phyloP scores from a whole-genome alignment of 495 filamentous ascomycete genomes.

The Penicillium lividum region DNA sequence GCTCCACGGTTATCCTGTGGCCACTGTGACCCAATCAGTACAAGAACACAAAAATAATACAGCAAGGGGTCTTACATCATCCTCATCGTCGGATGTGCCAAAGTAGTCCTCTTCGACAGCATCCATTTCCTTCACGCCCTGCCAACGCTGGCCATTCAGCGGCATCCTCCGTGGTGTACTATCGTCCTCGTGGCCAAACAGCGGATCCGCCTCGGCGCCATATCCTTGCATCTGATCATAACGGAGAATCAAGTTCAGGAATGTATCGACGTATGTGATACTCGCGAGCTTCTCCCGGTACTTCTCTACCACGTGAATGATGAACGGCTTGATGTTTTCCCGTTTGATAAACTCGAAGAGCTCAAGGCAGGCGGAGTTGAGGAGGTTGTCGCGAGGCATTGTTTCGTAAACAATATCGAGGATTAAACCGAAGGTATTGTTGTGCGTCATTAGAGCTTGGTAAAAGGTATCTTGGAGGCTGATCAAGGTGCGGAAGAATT shows the following conservation, averaged over 20 bases:
- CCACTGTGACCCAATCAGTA: slow-evolving; percentile 32
- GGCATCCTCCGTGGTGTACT: slow-evolving; percentile 54
- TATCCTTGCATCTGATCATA: slow-evolving; percentile 84
- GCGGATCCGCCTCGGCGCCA: slow-evolving; percentile 56
- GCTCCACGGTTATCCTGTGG: slow-evolving; percentile 32
- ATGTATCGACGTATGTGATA: slow-evolving; percentile 86
- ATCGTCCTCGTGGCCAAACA: slow-evolving; percentile 51
- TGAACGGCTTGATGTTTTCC: slow-evolving; percentile 78
- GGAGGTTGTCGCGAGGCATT: slow-evolving; percentile 92
- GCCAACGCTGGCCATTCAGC: slow-evolving; percentile 69
- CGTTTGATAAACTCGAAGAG: slow-evolving; percentile 90
- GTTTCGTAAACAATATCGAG: slow-evolving; percentile 85
- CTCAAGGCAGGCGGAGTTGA: slow-evolving; percentile 95
- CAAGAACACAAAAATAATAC: background rate
- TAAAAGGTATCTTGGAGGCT: slow-evolving; percentile 91
- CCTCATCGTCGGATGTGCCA: slow-evolving; percentile 86
- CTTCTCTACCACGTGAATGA: slow-evolving; percentile 83
- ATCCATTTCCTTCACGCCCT: slow-evolving; percentile 81
- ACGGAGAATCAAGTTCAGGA: slow-evolving; percentile 68
- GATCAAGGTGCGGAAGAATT: slow-evolving; percentile 90
- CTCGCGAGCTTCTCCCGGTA: slow-evolving; percentile 78
- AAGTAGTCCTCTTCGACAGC: slow-evolving; percentile 91
- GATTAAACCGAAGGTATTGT: slow-evolving; percentile 83
- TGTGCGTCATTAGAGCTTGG: slow-evolving; percentile 79
- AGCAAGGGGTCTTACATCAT: slow-evolving; percentile 56